Percentiles rank a stretch among this genome's conserved stretches.
Conservation (phyloP, 164 flowering plant species). For the Pachysandra terminalis region DNA sequence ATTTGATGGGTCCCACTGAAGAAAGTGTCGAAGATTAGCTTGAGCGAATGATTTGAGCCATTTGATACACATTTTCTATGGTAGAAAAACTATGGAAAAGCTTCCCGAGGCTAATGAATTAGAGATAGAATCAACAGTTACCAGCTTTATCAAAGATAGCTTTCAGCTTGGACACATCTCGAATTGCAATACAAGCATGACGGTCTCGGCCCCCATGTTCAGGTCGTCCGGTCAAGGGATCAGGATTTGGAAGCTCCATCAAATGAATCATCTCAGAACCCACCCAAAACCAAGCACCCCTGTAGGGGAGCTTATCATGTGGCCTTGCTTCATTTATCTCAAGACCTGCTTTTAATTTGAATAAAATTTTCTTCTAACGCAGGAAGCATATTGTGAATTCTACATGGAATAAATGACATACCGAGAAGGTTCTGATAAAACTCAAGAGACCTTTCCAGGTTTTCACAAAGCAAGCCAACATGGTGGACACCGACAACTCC, state of each 20-base stretch:
- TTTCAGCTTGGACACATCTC: conserved; percentile 82
- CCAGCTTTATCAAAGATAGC: conserved; percentile 76
- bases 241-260: conserved; percentile 99
- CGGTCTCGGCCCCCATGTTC: conserved; percentile 95
- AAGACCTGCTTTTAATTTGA: conserved; percentile 23
- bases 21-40: too few species aligned
- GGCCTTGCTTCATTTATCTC: conserved; percentile 94
- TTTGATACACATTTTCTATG: too few species aligned
- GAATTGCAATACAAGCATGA: conserved; percentile 82
- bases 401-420: conserved; percentile 18
- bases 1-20: too few species aligned
- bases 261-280: conserved; percentile 98
- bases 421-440: conserved; percentile 89
- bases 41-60: too few species aligned
- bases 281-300: conserved; percentile 99
- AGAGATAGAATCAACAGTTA: too few species aligned
- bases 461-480: conserved; percentile 85
- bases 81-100: too few species aligned
- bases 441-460: conserved; percentile 81
- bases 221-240: conserved; percentile 84
- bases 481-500: conserved; percentile 87
- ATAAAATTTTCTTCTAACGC: neutral
- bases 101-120: too few species aligned
- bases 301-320: conserved; percentile 89
- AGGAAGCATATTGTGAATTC: neutral